Base-by-base conservation (phyloP, 148 eudicot species). In the Vaccinium myrtillus region DNA sequence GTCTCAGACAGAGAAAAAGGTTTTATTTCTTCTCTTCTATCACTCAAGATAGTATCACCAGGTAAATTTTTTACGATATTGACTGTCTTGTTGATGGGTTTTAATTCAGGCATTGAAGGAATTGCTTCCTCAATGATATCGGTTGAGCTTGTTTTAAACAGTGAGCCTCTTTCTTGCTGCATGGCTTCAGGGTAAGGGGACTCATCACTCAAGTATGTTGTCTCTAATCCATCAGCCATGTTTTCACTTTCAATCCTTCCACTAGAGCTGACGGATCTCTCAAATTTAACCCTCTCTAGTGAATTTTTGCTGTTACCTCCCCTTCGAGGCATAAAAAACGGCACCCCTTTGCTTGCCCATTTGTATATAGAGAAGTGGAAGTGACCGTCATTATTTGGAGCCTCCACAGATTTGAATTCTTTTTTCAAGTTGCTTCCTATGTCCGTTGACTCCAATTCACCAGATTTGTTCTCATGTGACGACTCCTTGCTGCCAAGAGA, bases 281-380 rank as follows among this genome's bases (percentile, higher is more conserved):
- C 84, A 21, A 59, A n/a, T 84, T 75, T 86, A 69, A 80, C 55
- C 46, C 70, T 82, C 49, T 90, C 88, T 88, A 86, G 91, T 21
- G 84, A 86, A 82, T 81, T 90, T 54, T 82, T 83, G 80, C 80
- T 67, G 25, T 85, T 88, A 11, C 88, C 87, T 85, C 78, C 86
- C 84, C 88, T 76, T 30, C 88, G 82, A 49, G 95, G 90, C 87
- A 92, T 85, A 65, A 87, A 79, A 46, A 92, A 39, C 7, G 96
- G 95, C 51, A 89, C 90, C 89, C 91, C 94, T 85, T 83, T 90
- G 86, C 88, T 87, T 81, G 95, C 93, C 99, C 99, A 97, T 84
- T 92, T 95, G 87, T 97, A 90, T 83, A 97, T 95, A 21, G 98
- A 97, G 85, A 95, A 97, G 83, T 97, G 99, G 87, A 94, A 97